A percentile compares a stretch with the other conserved stretches of the same genome.
Evolutionary conservation across 2,329 filamentous ascomycete species (phyloP).

Genomic region (Hypocreales sp.): DNA sequence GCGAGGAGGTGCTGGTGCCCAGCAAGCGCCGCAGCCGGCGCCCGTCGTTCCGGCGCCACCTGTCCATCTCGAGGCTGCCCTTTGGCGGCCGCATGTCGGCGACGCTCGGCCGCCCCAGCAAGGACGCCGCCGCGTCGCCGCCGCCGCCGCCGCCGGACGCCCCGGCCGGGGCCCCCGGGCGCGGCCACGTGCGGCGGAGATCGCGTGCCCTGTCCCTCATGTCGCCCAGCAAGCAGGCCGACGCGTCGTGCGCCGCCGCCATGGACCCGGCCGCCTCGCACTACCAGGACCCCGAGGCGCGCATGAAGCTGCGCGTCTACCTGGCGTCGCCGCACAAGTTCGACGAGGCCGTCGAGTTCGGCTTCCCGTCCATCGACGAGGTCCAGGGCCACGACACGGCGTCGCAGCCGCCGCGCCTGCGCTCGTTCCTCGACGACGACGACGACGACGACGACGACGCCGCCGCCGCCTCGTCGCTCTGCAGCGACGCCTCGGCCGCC

Average conservation of each 20-base stretch:
- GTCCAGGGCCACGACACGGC: constrained; percentile 10
- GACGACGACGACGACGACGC: too few relatives aligned
- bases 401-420: constrained; percentile 24
- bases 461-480: constrained; percentile 39
- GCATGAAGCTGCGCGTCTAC: constrained; percentile 72
- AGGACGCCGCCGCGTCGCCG: constrained; percentile 19
- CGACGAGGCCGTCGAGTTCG: constrained; percentile 87
- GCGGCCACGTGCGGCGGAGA: constrained; percentile 27
- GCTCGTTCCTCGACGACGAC: constrained; percentile 42
- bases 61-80: constrained; percentile 55
- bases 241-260: constrained; percentile 8
- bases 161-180: too few relatives aligned
- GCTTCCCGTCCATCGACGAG: constrained; percentile 58
- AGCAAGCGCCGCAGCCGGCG: constrained; percentile 25
- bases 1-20: constrained; percentile 28
- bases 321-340: constrained; percentile 87
- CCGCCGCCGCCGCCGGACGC: constrained; percentile 8
- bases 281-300: constrained; percentile 81
- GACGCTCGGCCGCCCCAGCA: constrained; percentile 30
- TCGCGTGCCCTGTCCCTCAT: constrained; percentile 42
- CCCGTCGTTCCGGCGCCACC: constrained; percentile 51
- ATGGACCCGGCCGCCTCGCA: constrained; percentile 63
- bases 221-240: constrained; percentile 24
- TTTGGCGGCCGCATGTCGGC: constrained; percentile 37
- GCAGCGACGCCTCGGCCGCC: constrained; percentile 35